These are phyloP conservation scores for Penicillium sp. DNA, from an alignment of 2,329 filamentous ascomycete genomes.

Conservation along the genomic window DNA sequence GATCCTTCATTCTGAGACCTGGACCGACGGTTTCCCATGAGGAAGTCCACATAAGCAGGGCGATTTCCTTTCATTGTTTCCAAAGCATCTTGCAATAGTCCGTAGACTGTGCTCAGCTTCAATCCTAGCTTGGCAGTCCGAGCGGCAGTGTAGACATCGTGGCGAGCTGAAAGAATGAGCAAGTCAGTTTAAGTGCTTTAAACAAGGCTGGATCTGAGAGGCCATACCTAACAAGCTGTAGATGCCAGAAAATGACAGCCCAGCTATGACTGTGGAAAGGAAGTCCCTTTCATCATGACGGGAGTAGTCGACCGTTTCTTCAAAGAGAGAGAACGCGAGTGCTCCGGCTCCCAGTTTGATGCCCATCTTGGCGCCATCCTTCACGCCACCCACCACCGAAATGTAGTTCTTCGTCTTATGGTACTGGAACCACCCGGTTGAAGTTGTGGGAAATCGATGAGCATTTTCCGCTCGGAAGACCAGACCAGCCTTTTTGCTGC, in stretches of 20 bases:
- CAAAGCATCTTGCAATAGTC: conserved; percentile 73
- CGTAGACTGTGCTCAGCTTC: conserved; percentile 74
- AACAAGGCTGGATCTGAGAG: neutral
- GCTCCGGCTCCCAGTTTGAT: conserved; percentile 68
- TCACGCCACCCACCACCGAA: conserved; percentile 70
- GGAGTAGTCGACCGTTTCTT: conserved; percentile 77
- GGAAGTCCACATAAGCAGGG: conserved; percentile 70
- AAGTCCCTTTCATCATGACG: conserved; percentile 64
- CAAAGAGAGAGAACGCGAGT: conserved; percentile 72
- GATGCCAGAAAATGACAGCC: conserved; percentile 75
- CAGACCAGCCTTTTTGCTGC: conserved; percentile 69
- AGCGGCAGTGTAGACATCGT: conserved; percentile 72
- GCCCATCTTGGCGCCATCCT: conserved; percentile 75
- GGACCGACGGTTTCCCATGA: conserved; percentile 49
- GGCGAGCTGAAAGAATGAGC: conserved; percentile 58
- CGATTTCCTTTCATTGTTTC: conserved; percentile 67
- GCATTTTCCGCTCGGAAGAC: conserved; percentile 95
- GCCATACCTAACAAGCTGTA: conserved; percentile 81
- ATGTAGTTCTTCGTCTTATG: conserved; percentile 98
- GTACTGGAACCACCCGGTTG: conserved; percentile 94
- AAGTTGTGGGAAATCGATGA: conserved; percentile 79
- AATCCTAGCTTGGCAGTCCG: conserved; percentile 78
- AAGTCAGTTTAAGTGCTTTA: conserved; percentile 13
- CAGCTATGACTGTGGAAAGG: conserved; percentile 76
- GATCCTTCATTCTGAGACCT: conserved; percentile 17